phyloP scores from a whole-genome alignment of 192 early-diverging fungal genomes.

The Phlyctochytrium bullatum region DNA sequence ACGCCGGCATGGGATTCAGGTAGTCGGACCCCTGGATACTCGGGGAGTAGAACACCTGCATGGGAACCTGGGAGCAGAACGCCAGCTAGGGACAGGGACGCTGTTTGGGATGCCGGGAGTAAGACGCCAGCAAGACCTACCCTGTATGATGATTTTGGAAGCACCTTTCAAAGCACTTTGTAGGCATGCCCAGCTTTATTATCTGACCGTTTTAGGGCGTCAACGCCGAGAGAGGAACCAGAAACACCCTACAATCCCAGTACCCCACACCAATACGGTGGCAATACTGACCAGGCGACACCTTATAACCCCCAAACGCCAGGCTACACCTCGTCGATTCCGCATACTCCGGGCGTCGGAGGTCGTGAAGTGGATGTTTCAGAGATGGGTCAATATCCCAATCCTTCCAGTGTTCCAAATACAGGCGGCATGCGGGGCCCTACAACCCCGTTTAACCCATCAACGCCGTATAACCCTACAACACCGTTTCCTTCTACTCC shows the following conservation, averaged over 20 bases:
- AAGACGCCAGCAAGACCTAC: conserved; percentile 21
- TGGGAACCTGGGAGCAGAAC: conserved; percentile 60
- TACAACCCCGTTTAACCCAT: conserved; percentile 29
- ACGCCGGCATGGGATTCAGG: conserved; percentile 72
- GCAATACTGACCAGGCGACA: conserved; percentile 6
- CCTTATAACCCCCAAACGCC: conserved; percentile 29
- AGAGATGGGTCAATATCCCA: conserved; percentile 26
- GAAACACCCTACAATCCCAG: conserved; percentile 22
- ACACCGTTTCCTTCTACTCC: conserved; percentile 27
- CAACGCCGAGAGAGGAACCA: conserved; percentile 9
- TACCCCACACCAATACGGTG: conserved; percentile 20
- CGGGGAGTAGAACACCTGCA: conserved; percentile 32
- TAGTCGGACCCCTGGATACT: conserved; percentile 55
- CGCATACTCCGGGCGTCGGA: conserved; percentile 22
- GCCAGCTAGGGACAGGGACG: conserved; percentile 22
- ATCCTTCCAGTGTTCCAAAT: conserved; percentile 17
- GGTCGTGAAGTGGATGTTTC: background rate
- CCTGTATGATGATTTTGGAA: conserved; percentile 14
- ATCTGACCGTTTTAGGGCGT: conserved; percentile 1
- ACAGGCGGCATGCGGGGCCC: conserved; percentile 15
- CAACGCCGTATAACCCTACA: conserved; percentile 27
- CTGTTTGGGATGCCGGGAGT: conserved; percentile 46
- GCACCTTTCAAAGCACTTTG: conserved; percentile 2
- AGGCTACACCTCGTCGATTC: conserved; percentile 13
- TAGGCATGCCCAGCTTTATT: too few species aligned